Evolutionary conservation across 2,329 filamentous ascomycete species (phyloP), one percentile per base, ranked within the genome.

Genomic region (Alternaria arborescens): DNA sequence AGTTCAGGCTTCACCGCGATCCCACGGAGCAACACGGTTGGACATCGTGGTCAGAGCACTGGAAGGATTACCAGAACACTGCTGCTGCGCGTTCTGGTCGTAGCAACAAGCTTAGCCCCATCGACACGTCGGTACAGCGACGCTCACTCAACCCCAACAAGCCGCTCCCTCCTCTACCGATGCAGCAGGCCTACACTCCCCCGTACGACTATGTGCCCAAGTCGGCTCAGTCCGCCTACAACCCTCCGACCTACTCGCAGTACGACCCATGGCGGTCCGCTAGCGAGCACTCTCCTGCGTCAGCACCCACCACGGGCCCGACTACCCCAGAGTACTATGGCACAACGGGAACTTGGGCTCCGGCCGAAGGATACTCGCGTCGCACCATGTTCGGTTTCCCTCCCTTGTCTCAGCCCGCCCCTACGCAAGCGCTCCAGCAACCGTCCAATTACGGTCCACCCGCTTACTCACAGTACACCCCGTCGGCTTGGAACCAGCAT

Each of bases 1-100:
- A 88, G 69, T 97, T 92, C 90, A 86, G 89, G 67, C 88, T 97
- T 55, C 95, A 97, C 75, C 91, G 95, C 75, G 93, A 96, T 74
- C 88, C 94, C 28, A 87, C 92, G 66, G 87, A 89, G 71, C 88
- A 89, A 74, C 88, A 93, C 73, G 93, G 88, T 34, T 90, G 90
- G 75, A 80, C 83, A 50, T 84, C 85, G 30, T 91, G 89, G 88
- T 82, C 86, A 44, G 81, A 84, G 58, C 88, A 87, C 71, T 92
- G 89, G 89, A 84, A 88, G 58, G 84, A 84, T 28, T 91, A 88
- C 81, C 83, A 87, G 68, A 79, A 80, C 60, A 84, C 83, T 76
- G 79, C 81, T 55, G 61, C 64, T 69, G 79, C 84, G 70, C 77
- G 77, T 41, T 65, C 71, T 34, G 73, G 73, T 28, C 77, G 80